Base-by-base conservation (phyloP, 2,329 filamentous ascomycete genomes). In the Coniochaeta sp. region DNA sequence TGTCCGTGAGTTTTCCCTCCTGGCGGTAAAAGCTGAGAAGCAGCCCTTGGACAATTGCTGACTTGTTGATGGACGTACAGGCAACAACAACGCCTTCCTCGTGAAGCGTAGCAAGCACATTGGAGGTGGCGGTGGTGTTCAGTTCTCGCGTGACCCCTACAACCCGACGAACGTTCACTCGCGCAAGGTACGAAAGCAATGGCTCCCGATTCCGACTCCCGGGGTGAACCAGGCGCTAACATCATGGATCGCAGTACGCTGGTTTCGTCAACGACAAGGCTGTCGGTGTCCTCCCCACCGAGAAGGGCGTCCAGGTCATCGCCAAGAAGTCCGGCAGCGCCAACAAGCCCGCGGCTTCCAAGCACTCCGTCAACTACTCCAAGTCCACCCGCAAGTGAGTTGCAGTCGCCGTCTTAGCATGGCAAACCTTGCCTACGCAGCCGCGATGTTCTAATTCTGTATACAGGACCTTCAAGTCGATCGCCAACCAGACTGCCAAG, bases 231-330 rank as follows among this genome's bases (percentile, higher is more conserved):
- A 24, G 14, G 12, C 47, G 42, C 42, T 47, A 47, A 47, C 42
- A n/a, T 12, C 10, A 36, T 36, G 38, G 38, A 44, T 38, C 22
- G 32, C 74, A 96, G 91, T 86, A 96, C 79, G 90, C 90, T 72
- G 95, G 95, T 73, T 96, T 92, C 79, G 87, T 91, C 79, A 96
- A 96, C 83, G 85, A 88, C 77, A 95, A 96, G 90, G 93, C 95
- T 70, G 81, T 98, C 73, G 91, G 93, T 74, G 80, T 99, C 73
- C 79, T 86, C 72, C 74, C 87, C 71, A 83, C 78, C 69, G 86
- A 91, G 77, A 89, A 93, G 79, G 91, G 88, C 72, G 82, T 98
- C 70, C 81, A 84, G 73, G 79, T 97, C 73, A 82, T 87, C 78
- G 89, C 86, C 84, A 98, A 98, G 90, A 95, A 92, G 82, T 73